phyloP scores from a whole-genome alignment of 2,329 filamentous ascomycete species.

The Chaetomiaceae sp. region DNA sequence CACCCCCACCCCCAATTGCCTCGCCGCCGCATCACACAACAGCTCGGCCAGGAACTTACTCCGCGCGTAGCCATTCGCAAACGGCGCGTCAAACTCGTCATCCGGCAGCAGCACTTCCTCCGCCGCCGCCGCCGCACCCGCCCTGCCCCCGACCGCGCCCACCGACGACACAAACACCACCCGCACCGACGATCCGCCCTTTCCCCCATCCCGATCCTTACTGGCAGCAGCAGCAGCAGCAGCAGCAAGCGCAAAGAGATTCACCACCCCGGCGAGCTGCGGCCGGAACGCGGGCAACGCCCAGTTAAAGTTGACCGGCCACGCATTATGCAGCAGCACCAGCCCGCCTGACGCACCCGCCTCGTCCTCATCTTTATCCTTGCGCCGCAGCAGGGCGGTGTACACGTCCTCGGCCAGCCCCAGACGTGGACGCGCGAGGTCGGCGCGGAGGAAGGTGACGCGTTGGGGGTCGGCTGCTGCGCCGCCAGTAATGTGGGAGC shows the following conservation, averaged over 20 bases:
- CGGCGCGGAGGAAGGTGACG: conserved; percentile 3
- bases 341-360: no score
- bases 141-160: background rate
- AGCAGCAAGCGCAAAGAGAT: background rate
- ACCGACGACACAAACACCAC: background rate
- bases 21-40: background rate
- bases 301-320: conserved; percentile 12
- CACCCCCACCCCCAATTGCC: no score
- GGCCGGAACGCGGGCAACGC: background rate
- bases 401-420: background rate
- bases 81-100: background rate
- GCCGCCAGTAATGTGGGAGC: no score
- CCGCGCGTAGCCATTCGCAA: background rate
- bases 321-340: conserved; percentile 9
- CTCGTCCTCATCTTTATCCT: no score
- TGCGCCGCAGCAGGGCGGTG: background rate
- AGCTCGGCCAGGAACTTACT: background rate
- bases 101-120: background rate
- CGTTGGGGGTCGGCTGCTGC: no score
- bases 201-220: no score
- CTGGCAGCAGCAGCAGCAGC: background rate
- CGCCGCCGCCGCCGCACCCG: no score
- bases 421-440: background rate
- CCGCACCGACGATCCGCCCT: background rate
- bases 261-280: background rate